These are phyloP conservation scores for Globisporangium megalacanthum DNA, from an alignment of 352 stramenopile species.

Conservation along the genomic window DNA sequence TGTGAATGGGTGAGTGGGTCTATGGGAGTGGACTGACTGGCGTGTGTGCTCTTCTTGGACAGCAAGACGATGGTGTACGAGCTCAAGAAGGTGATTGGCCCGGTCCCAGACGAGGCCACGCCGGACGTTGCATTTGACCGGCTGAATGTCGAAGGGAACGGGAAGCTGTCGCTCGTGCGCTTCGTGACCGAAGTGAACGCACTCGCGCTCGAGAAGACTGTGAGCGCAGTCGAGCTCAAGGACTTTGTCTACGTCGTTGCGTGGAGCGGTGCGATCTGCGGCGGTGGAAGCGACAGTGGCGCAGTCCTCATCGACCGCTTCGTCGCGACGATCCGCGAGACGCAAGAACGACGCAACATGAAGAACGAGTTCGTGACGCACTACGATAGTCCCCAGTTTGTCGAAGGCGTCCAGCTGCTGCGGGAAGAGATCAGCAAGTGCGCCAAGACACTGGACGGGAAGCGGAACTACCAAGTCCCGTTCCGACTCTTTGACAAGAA, in stretches of 20 bases:
- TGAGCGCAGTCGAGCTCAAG: conserved; percentile 49
- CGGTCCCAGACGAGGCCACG: conserved; percentile 23
- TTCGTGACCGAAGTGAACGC: conserved; percentile 57
- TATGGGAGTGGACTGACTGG: background rate
- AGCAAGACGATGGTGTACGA: conserved; percentile 64
- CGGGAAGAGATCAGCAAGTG: conserved; percentile 69
- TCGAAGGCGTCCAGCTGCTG: conserved; percentile 66
- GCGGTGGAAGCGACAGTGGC: conserved; percentile 31
- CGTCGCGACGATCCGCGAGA: conserved; percentile 56
- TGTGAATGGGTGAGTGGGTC: no score
- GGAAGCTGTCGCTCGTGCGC: conserved; percentile 52
- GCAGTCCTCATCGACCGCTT: conserved; percentile 73
- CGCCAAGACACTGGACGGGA: conserved; percentile 74
- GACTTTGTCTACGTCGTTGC: conserved; percentile 73
- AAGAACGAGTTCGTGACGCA: conserved; percentile 80
- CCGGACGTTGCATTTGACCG: conserved; percentile 58
- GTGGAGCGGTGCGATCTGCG: conserved; percentile 69
- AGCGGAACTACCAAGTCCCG: conserved; percentile 64
- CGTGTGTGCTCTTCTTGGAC: background rate
- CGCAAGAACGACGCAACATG: conserved; percentile 72
- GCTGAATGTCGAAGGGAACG: conserved; percentile 68
- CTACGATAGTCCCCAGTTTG: conserved; percentile 71
- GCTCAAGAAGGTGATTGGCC: conserved; percentile 60
- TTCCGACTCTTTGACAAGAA: conserved; percentile 76
- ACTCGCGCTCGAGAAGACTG: conserved; percentile 46